Base-by-base conservation (phyloP, 78 protist species). In the Bodo saltans region DNA sequence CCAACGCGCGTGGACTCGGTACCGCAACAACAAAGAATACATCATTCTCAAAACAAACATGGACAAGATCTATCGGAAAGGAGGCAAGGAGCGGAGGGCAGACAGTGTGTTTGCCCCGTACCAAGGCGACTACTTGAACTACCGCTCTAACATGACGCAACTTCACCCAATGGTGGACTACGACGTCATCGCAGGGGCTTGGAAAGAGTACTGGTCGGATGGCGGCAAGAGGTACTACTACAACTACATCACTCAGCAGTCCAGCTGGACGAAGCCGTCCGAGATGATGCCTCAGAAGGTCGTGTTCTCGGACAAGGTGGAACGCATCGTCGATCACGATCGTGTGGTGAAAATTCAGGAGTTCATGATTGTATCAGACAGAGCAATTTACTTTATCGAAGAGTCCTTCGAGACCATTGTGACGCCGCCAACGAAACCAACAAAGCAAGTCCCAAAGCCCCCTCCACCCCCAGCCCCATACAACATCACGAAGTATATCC, bases 1-100 rank as follows among this genome's bases (percentile, higher is more conserved):
- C 53, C 95, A 92, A 74, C 87, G 81, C 34, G 79, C 79, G 26
- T 88, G 90, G 89, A 83, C 12, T 27, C 27, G 12, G 33, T 83
- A 73, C 78, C 74, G 68, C 33, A 30, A 30, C 27, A 28, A 12
- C 32, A 8, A 47, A 12, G 72, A 83, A 27, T 70, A 47, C 42
- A 25, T 83, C 29, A 32, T 42, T 3, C 4, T 39, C 33, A 83
- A 73, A 27, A 38, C 17, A 26, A 17, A 11, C 23, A 34, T 73
- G 34, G 42, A 28, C 21, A n/a, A 21, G 33, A 71, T 70, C 25
- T 70, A 70, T 29, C 42, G 4, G 32, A 68, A 71, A 11, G 74
- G 42, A 26, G 53, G n/a, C 52, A 83, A 76, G n/a, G 4, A 60
- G 81, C 35, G 81, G 3, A 32, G 81, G 27, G 8, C 53, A 2